Percentiles rank a stretch among this genome's conserved stretches.
These are phyloP conservation scores for Fistulifera solaris DNA, from an alignment of 108 stramenopile species.

Conservation along the genomic window DNA sequence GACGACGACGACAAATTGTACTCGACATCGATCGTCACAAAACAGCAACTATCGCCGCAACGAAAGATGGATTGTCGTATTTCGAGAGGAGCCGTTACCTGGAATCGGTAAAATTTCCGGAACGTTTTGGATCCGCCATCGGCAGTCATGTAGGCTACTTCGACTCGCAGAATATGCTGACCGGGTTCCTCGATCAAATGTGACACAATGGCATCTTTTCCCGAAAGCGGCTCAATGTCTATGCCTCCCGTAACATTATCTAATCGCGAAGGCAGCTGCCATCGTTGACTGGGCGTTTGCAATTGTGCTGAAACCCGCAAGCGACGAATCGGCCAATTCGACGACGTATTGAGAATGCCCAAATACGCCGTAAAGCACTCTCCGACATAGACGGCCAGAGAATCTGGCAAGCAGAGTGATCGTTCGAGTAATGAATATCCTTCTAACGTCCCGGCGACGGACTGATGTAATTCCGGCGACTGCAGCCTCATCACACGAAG, in stretches of 20 bases:
- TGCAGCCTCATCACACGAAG: constrained; percentile 84
- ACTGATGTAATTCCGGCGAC: constrained; percentile 51
- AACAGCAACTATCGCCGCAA: constrained; percentile 46
- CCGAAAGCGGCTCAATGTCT: constrained; percentile 35
- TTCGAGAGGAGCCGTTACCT: constrained; percentile 54
- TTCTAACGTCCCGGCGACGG: constrained; percentile 26
- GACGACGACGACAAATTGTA: constrained; percentile 18
- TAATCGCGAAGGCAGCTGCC: constrained; percentile 36
- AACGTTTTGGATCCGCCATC: constrained; percentile 54
- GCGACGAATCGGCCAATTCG: constrained; percentile 31
- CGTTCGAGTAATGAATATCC: constrained; percentile 21
- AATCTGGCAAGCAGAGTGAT: constrained; percentile 64
- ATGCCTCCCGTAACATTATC: constrained; percentile 36
- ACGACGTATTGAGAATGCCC: constrained; percentile 55
- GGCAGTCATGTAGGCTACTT: constrained; percentile 48
- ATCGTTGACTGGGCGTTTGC: constrained; percentile 72
- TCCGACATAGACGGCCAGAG: constrained; percentile 71
- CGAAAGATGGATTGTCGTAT: constrained; percentile 35
- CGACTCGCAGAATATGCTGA: constrained; percentile 76
- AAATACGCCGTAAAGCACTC: constrained; percentile 82
- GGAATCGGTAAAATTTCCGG: constrained; percentile 82
- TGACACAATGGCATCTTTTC: constrained; percentile 69
- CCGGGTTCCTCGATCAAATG: constrained; percentile 69
- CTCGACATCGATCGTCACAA: constrained; percentile 51
- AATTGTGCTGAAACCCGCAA: constrained; percentile 62